These are phyloP conservation scores for Stentor roeselii DNA, from an alignment of 73 alveolate genomes.

Conservation along the genomic window DNA sequence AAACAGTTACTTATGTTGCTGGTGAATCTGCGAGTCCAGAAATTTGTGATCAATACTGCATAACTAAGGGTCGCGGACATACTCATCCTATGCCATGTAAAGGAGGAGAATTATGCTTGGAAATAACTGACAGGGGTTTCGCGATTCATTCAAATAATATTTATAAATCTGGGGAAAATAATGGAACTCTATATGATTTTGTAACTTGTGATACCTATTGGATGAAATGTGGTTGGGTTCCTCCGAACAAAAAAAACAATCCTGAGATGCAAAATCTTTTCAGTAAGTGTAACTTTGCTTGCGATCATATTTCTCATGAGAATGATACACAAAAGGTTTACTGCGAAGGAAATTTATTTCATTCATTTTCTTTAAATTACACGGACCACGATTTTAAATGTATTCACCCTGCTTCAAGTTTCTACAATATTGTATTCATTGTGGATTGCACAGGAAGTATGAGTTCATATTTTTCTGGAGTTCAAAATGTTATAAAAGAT, in stretches of 20 bases:
- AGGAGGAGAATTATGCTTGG: conserved; percentile 39
- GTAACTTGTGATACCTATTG: conserved; percentile 39
- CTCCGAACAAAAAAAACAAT: conserved; percentile 31
- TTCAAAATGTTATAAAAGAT: neutral
- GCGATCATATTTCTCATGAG: neutral
- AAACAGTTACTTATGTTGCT: conserved; percentile 28
- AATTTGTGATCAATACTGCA: conserved; percentile 35
- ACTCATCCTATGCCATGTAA: conserved; percentile 39
- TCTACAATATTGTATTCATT: neutral
- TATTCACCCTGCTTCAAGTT: neutral
- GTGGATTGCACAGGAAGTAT: conserved; percentile 12
- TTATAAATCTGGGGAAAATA: conserved; percentile 26
- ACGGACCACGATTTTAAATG: conserved; percentile 11
- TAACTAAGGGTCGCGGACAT: conserved; percentile 55
- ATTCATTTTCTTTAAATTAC: neutral
- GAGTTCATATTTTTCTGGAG: neutral
- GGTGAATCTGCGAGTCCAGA: conserved; percentile 53
- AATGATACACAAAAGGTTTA: neutral
- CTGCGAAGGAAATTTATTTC: neutral
- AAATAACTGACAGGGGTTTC: neutral
- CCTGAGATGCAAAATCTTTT: neutral
- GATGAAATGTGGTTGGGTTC: conserved; percentile 32
- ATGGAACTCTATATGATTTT: conserved; percentile 27
- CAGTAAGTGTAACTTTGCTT: neutral
- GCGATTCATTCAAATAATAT: conserved; percentile 40